phyloP scores from a whole-genome alignment of 345 rosid genomes.

The Balakata baccata region DNA sequence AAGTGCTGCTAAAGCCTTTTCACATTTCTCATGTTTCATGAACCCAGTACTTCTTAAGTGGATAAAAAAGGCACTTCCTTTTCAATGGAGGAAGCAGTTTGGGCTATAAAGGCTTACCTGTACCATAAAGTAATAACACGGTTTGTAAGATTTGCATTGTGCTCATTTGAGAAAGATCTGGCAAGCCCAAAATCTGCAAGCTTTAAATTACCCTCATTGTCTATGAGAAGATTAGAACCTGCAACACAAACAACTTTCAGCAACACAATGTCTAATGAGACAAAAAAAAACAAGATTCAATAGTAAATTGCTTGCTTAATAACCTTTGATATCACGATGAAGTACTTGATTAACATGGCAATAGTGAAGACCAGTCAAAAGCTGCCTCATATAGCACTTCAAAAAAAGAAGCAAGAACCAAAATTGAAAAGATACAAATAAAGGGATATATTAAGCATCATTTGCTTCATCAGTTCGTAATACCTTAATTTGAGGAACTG shows the following conservation, averaged over 20 bases:
- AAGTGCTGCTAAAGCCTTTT: background rate
- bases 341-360: constrained; percentile 95
- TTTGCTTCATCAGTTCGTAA: background rate
- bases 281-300: background rate
- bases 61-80: background rate
- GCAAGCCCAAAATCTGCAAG: constrained; percentile 98
- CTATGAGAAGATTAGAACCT: constrained; percentile 97
- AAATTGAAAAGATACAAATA: background rate
- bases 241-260: constrained; percentile 24
- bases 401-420: constrained; percentile 16
- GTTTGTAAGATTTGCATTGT: constrained; percentile 72
- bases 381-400: constrained; percentile 97
- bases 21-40: background rate
- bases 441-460: background rate
- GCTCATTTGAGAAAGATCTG: constrained; percentile 72
- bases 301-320: constrained; percentile 1
- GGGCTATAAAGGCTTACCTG: constrained; percentile 43
- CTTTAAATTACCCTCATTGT: constrained; percentile 87
- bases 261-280: constrained; percentile 5
- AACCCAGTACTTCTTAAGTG: background rate
- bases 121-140: constrained; percentile 95
- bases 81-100: background rate
- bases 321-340: constrained; percentile 97
- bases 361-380: constrained; percentile 91
- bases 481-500: constrained; percentile 95